Evolutionary conservation across 2,329 filamentous ascomycete genomes (phyloP), one percentile per base, ranked within the genome.

Genomic region (Alternaria sp.): DNA sequence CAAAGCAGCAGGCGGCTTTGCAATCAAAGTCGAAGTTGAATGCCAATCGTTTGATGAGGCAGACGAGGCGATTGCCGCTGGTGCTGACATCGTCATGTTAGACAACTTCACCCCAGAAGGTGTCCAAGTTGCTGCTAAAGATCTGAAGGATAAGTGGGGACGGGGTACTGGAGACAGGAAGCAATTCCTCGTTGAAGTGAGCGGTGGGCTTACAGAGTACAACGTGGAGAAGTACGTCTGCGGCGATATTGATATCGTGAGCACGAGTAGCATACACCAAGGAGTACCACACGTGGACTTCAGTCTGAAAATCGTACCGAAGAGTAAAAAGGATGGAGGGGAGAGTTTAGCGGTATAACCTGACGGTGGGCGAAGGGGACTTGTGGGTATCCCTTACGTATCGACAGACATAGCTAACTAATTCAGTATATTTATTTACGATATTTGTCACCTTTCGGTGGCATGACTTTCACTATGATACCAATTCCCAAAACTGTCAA

Each of bases 201-300:
- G 93, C 66, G 96, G 96, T 1, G 96, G 96, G 0, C 79, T 99
- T 82, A 96, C 90, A 8, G 87, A 92, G 77, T 89, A 91, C 57
- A 99, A 98, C 79, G 93, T 96, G 6, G 88, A 87, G 70, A 84
- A 85, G 10, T 97, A 96, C 82, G 91, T 93, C n/a, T 87, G 84
- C 75, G 76, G 81, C 86, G 93, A 98, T 81, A 89, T 99, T 70
- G 96, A 99, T 81, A 94, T 99, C 70, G 90, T 98, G 72, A 97
- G 94, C 46, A 97, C 95, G 46, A 97, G 94, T 78, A 95, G 92
- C 56, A 97, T 99, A 75, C 96, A 99, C 76, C 96, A 99, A 83
- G 95, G 96, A 3, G 93, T 96, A 4, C 89, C 91, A 28, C 93
- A 97, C 78, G 89, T 99, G 49, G 96, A 99, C 80, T 98, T 97